Percentiles rank a stretch among this genome's conserved stretches.
Conservation (phyloP, 345 rosid genomes). For the Populus euphratica region DNA sequence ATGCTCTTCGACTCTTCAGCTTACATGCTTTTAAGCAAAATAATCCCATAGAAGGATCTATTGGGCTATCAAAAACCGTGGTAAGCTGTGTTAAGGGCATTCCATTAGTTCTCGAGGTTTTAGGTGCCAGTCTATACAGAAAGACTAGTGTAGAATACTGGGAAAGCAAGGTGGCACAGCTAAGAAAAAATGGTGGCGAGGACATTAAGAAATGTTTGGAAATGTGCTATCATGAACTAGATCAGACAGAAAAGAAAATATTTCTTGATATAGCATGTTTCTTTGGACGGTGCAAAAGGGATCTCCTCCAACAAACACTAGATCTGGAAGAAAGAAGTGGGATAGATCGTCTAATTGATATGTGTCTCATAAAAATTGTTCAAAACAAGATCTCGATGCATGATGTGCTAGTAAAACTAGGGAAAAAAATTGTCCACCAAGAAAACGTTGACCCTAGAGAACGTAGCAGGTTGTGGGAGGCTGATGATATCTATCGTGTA, state of each 20-base stretch:
- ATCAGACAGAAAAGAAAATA: neutral
- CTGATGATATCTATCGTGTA: too few relatives aligned
- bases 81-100: neutral
- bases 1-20: slow-evolving; percentile 5
- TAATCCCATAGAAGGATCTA: neutral
- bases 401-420: neutral
- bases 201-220: neutral
- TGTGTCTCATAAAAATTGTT: neutral
- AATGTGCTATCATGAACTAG: slow-evolving; percentile 4
- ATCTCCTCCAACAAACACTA: neutral
- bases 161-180: neutral
- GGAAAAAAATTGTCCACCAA: neutral
- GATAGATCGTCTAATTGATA: neutral
- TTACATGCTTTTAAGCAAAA: slow-evolving; percentile 2
- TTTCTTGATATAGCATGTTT: slow-evolving; percentile 19
- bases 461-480: neutral
- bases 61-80: neutral
- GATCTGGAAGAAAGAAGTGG: neutral
- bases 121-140: neutral
- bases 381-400: neutral
- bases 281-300: neutral
- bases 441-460: neutral
- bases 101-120: slow-evolving; percentile 5
- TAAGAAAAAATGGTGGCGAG: neutral
- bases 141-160: neutral